Base-by-base conservation (phyloP, 108 stramenopile genomes). In the Discostella pseudostelligera region DNA sequence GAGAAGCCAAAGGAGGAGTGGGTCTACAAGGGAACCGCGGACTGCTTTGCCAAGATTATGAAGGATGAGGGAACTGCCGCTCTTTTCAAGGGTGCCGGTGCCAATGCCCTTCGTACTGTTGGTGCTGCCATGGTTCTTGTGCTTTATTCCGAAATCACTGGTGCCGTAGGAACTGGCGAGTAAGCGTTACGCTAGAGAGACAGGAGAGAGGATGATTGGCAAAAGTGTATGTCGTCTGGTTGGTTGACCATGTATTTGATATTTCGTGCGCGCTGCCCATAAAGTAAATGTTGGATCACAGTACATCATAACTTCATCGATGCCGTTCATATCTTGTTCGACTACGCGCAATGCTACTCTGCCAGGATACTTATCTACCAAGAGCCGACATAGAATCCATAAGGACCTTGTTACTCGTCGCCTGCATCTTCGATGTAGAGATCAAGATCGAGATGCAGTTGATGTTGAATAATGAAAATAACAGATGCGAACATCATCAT, bases 1-100 rank as follows among this genome's bases (percentile, higher is more conserved):
- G 95, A 95, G 81, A 97, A 97, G 91, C 96, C 96, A 67, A 78
- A 94, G 81, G 79, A 63, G 9, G 85, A 97, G 61, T 95, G 95
- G 94, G 76, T 95, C 37, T 99, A 99, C 96, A 91, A 80, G 74
- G 96, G 96, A 39, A 97, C 97, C 55, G 67, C 81, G 36, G 97
- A 99, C 73, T 99, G 98, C 84, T 96, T 97, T 79, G 46, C 53
- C 40, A 97, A 96, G 94, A 98, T 99, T 68, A 62, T 96, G 45
- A 77, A 76, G 66, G 81, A 97, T 39, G 98, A 99, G 90, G 98
- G 98, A 68, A 68, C 85, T 49, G 39, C 81, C 24, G 97, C 96
- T 48, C 84, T 99, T 54, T 99, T 97, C 89, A 97, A 99, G 95
- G 98, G 98, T 69, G 98, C 98, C n/a, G 96, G 97, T 37, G 96